Base-by-base conservation (phyloP, 2,329 filamentous ascomycete genomes). In the Epicoccum nigrum region DNA sequence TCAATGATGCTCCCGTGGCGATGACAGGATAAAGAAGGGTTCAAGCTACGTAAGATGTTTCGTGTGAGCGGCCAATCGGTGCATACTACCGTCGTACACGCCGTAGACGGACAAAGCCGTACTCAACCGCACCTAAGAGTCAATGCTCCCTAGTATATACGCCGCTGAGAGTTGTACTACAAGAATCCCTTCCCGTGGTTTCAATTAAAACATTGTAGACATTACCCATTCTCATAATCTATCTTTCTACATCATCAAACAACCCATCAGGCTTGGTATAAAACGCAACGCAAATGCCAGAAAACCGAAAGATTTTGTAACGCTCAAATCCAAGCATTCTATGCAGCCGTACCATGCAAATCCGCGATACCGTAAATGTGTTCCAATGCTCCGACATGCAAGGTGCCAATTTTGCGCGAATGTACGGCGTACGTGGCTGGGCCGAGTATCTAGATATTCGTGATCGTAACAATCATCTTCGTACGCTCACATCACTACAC, bases 401-500 rank as follows among this genome's bases (percentile, higher is more conserved):
- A 28, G 17, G 17, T 20, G 12, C 32, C 40, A 45, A 21, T n/a
- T n/a, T n/a, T n/a, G n/a, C n/a, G n/a, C n/a, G n/a, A n/a, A n/a
- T n/a, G n/a, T n/a, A n/a, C n/a, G n/a, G n/a, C n/a, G n/a, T n/a
- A n/a, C n/a, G n/a, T n/a, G n/a, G n/a, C 19, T 13, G 17, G 19
- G 9, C 27, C n/a, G 37, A 15, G 34, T 12, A 16, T 25, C 11
- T 4, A 21, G 20, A 11, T 12, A 20, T 11, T 30, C 13, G 13
- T 11, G 28, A 12, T 30, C 13, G 13, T 11, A 11, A 12, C 28
- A 13, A 15, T 5, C 5, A 13, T 12, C 2, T 7, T 12, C 16
- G 8, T 7, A 1, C 1, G 12, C 13, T 60, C 53, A 74, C 72
- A 74, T 74, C 27, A 74, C 68, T 30, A 68, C 47, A 50, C 72